A percentile compares a stretch with the other conserved stretches of the same genome.
These are phyloP conservation scores for Cucurbita maxima DNA, from an alignment of 306 rosid species.

Conservation along the genomic window DNA sequence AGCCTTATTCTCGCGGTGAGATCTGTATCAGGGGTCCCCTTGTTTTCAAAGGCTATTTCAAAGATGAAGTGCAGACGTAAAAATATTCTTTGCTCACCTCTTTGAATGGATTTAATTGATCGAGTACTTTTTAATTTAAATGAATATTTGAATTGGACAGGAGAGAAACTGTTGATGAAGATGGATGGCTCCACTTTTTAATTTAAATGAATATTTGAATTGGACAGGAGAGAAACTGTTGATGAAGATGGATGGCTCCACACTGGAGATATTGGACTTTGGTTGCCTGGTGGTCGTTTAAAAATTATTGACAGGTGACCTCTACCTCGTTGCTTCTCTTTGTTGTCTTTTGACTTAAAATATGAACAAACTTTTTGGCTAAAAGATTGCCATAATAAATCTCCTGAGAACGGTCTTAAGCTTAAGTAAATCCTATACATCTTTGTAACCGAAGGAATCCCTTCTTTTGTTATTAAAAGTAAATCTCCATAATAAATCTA, in stretches of 20 bases:
- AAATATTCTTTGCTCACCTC: slow-evolving; percentile 16
- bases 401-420: background rate
- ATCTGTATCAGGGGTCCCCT: slow-evolving; percentile 95
- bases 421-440: background rate
- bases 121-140: background rate
- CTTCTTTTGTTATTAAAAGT: background rate
- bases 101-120: slow-evolving; percentile 8
- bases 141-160: slow-evolving; percentile 34
- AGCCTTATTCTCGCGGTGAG: slow-evolving; percentile 95
- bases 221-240: slow-evolving; percentile 75
- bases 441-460: background rate
- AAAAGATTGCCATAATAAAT: background rate
- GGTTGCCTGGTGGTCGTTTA: slow-evolving; percentile 87
- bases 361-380: background rate
- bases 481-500: background rate
- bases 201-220: slow-evolving; percentile 13
- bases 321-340: background rate
- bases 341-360: background rate
- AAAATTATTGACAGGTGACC: slow-evolving; percentile 90
- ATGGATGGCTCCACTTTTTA: slow-evolving; percentile 68
- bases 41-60: slow-evolving; percentile 73
- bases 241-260: slow-evolving; percentile 97
- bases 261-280: slow-evolving; percentile 83
- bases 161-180: slow-evolving; percentile 85
- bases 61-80: slow-evolving; percentile 91